These are phyloP conservation scores for Pichia sp. DNA, from an alignment of 1,139 yeast genomes.

Conservation along the genomic window DNA sequence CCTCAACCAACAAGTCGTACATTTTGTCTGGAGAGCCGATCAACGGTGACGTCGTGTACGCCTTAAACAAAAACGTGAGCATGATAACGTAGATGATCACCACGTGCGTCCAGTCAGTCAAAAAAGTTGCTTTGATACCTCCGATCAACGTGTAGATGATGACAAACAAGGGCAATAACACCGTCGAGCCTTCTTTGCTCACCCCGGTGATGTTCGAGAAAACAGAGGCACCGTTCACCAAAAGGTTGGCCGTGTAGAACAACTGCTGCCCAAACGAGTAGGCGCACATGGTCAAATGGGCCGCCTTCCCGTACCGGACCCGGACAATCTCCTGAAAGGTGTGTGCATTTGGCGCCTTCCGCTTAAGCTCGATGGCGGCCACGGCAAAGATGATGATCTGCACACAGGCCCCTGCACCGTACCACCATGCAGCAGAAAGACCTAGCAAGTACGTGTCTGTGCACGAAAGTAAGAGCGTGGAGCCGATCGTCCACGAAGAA, in stretches of 20 bases:
- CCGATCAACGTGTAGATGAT: conserved; percentile 40
- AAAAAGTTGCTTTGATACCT: conserved; percentile 42
- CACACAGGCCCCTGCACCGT: conserved; percentile 52
- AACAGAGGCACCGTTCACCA: conserved; percentile 38
- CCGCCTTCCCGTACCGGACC: conserved; percentile 43
- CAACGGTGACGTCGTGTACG: conserved; percentile 38
- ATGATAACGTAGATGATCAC: conserved; percentile 27
- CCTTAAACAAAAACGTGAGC: conserved; percentile 37
- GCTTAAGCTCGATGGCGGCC: conserved; percentile 50
- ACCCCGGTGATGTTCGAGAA: conserved; percentile 38
- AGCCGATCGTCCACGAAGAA: conserved; percentile 39
- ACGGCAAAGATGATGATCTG: conserved; percentile 50
- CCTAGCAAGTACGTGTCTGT: conserved; percentile 31
- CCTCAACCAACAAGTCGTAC: conserved; percentile 40
- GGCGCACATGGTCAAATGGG: conserved; percentile 24
- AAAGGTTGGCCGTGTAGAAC: conserved; percentile 33
- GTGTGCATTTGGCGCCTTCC: conserved; percentile 51
- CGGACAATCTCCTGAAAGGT: conserved; percentile 48
- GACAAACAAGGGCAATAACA: conserved; percentile 43
- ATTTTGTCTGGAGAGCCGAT: conserved; percentile 46
- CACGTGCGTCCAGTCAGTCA: conserved; percentile 32
- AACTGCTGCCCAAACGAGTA: conserved; percentile 27
- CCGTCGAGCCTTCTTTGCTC: conserved; percentile 37
- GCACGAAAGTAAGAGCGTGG: conserved; percentile 30
- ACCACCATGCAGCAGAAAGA: conserved; percentile 44